Percentiles rank a stretch among this genome's conserved stretches.
Conservation (phyloP, 345 rosid species). For the Isatis tinctoria region DNA sequence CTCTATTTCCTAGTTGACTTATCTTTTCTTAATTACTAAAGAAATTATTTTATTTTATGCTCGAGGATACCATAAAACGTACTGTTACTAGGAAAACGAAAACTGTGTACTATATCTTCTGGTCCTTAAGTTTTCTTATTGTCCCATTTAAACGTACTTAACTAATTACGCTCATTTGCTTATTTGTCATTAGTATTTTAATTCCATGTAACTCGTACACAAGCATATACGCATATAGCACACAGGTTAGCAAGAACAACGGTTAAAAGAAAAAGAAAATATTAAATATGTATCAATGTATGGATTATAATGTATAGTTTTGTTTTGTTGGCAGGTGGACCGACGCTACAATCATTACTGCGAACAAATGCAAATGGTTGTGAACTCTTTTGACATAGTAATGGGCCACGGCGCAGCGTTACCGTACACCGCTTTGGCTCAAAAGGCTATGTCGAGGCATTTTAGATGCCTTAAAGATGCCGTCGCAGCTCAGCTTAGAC, state of each 20-base stretch:
- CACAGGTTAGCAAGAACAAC: background rate
- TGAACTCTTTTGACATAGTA: conserved; percentile 89
- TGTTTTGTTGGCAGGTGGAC: conserved; percentile 65
- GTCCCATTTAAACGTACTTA: background rate
- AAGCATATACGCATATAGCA: background rate
- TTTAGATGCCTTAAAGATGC: conserved; percentile 92
- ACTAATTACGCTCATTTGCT: conserved; percentile 4
- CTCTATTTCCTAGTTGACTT: conserved; percentile 24
- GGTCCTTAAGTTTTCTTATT: background rate
- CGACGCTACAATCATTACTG: conserved; percentile 88
- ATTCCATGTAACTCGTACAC: background rate
- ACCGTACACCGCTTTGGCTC: conserved; percentile 92
- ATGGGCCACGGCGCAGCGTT: conserved; percentile 91
- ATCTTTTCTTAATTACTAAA: background rate
- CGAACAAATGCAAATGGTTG: conserved; percentile 96
- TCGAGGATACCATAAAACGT: conserved; percentile 16
- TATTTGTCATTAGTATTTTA: background rate
- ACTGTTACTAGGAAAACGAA: conserved; percentile 9
- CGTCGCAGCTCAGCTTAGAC: conserved; percentile 60
- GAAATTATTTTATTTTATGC: conserved; percentile 12
- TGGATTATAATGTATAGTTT: conserved; percentile 13
- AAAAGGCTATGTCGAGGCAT: conserved; percentile 98
- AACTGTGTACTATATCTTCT: background rate
- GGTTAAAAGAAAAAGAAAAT: background rate
- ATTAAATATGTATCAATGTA: background rate